Conservation (phyloP, 2,329 filamentous ascomycete species). For the Trichoderma hamatum region DNA sequence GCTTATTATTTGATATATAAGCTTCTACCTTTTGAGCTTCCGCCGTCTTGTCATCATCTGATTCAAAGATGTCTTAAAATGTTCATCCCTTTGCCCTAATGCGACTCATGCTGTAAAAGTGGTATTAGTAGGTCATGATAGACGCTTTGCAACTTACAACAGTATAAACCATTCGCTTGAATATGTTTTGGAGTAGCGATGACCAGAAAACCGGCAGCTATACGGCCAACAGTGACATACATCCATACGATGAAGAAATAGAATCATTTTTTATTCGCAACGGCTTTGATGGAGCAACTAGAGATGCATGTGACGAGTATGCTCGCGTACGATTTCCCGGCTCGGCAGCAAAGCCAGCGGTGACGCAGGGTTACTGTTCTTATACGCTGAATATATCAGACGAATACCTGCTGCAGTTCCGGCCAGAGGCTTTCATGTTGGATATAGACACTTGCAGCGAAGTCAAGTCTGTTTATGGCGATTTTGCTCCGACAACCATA, state of each 20-base stretch:
- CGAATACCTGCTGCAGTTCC: conserved; percentile 52
- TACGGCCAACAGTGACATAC: not conserved
- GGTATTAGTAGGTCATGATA: not conserved
- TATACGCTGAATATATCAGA: conserved; percentile 50
- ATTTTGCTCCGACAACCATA: conserved; percentile 47
- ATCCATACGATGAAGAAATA: not conserved
- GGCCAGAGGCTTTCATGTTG: conserved; percentile 48
- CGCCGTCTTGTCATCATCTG: not conserved
- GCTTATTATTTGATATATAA: not conserved
- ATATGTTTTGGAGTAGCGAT: not conserved
- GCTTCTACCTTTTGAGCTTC: not conserved
- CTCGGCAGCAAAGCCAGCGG: conserved; percentile 37
- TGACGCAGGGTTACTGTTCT: conserved; percentile 56
- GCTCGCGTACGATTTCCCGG: conserved; percentile 39
- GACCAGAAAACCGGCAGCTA: not conserved
- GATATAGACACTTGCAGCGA: conserved; percentile 43
- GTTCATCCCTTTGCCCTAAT: not conserved
- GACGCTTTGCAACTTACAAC: not conserved
- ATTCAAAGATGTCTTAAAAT: not conserved
- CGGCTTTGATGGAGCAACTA: conserved; percentile 29
- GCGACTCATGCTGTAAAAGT: not conserved
- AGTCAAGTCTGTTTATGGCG: conserved; percentile 46
- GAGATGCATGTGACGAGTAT: conserved; percentile 37
- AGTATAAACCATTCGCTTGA: not conserved
- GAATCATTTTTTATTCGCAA: conserved; percentile 33